Evolutionary conservation across 257 asterid genomes (phyloP).

Genomic region (Rauvolfia tetraphylla): DNA sequence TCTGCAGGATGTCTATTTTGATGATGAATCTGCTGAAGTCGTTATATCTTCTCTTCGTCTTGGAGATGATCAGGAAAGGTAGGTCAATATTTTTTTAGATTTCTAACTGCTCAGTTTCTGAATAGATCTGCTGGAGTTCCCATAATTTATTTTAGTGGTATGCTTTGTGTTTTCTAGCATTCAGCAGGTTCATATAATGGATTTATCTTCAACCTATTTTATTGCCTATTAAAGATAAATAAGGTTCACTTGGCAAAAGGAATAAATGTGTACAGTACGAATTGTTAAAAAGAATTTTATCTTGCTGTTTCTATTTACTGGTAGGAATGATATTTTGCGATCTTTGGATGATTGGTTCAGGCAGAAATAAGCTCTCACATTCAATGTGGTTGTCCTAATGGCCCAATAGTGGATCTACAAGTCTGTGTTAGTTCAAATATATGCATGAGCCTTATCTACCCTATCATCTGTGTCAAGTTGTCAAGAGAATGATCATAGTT

Average conservation of each 20-base stretch:
- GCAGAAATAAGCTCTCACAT: neutral
- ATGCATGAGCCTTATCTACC: neutral
- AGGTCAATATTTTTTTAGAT: constrained; percentile 7
- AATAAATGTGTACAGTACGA: neutral
- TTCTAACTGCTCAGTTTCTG: neutral
- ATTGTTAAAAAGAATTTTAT: neutral
- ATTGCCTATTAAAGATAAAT: neutral
- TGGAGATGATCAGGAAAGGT: constrained; percentile 69
- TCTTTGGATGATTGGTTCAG: neutral
- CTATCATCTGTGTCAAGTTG: neutral
- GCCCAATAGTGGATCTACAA: too few relatives aligned
- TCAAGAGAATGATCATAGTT: neutral
- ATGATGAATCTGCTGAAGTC: constrained; percentile 78
- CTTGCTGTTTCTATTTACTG: neutral
- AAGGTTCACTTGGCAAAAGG: neutral
- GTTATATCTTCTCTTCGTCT: constrained; percentile 69
- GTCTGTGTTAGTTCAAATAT: neutral
- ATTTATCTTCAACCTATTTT: neutral
- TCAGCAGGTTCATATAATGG: neutral
- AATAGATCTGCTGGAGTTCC: neutral
- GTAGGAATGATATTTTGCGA: neutral
- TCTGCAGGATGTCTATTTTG: constrained; percentile 68
- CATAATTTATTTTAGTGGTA: neutral
- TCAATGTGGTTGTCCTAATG: neutral
- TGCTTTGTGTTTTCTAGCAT: neutral